phyloP scores from a whole-genome alignment of 1,284 basidiomycete genomes.

The Ceratobasidium sp. region DNA sequence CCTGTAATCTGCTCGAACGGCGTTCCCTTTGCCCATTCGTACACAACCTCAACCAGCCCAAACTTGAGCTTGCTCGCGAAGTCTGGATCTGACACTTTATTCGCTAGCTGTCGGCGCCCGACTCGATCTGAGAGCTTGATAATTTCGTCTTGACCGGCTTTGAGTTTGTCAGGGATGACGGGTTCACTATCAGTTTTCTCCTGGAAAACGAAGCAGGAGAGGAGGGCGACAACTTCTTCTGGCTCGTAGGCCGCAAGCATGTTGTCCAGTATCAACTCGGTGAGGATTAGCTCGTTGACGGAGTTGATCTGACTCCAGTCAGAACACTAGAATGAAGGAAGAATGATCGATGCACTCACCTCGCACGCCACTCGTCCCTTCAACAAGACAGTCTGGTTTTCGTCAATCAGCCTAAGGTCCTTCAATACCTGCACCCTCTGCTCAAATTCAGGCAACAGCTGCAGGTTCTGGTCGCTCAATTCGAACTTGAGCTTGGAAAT shows the following conservation, averaged over 20 bases:
- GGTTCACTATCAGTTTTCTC: slow-evolving; percentile 95
- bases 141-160: slow-evolving; percentile 85
- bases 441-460: slow-evolving; percentile 97
- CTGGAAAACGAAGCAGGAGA: slow-evolving; percentile 97
- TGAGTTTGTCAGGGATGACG: slow-evolving; percentile 79
- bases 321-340: slow-evolving; percentile 8
- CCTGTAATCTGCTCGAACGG: slow-evolving; percentile 95
- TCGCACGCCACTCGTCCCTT: slow-evolving; percentile 99
- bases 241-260: slow-evolving; percentile 90
- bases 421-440: slow-evolving; percentile 93
- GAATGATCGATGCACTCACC: slow-evolving; percentile 60
- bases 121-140: slow-evolving; percentile 87
- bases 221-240: slow-evolving; percentile 96
- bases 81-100: slow-evolving; percentile 84
- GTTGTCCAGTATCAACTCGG: slow-evolving; percentile 97
- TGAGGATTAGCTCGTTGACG: slow-evolving; percentile 93
- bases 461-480: slow-evolving; percentile 96
- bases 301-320: slow-evolving; percentile 85
- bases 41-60: slow-evolving; percentile 94
- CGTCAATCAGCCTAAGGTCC: slow-evolving; percentile 92
- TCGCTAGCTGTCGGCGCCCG: slow-evolving; percentile 79
- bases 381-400: slow-evolving; percentile 92
- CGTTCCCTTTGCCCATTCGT: slow-evolving; percentile 99
- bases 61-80: slow-evolving; percentile 83
- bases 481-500: slow-evolving; percentile 82